Evolutionary conservation across 2,329 filamentous ascomycete species (phyloP).

Genomic region (Grosmannia clavigera): DNA sequence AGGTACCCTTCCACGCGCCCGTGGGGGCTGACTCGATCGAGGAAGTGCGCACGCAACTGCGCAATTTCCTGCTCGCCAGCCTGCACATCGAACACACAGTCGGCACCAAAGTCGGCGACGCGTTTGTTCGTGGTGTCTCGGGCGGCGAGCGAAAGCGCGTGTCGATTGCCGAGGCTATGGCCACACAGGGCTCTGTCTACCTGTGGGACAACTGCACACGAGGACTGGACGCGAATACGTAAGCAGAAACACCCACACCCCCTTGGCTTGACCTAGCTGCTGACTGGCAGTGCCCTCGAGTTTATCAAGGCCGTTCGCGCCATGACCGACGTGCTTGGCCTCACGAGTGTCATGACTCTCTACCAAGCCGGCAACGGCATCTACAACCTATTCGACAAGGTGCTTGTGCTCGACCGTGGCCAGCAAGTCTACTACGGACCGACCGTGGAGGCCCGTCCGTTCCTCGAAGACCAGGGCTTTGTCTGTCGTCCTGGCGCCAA

Average conservation of each 20-base stretch:
- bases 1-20: conserved; percentile 37
- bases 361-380: conserved; percentile 81
- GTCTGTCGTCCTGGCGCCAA: conserved; percentile 63
- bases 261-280: too few relatives aligned
- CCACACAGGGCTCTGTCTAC: conserved; percentile 57
- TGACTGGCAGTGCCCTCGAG: conserved; percentile 27
- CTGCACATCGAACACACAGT: conserved; percentile 75
- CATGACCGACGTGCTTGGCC: conserved; percentile 68
- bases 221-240: conserved; percentile 41
- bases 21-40: conserved; percentile 27
- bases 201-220: conserved; percentile 60
- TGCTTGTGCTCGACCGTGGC: conserved; percentile 67
- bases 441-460: conserved; percentile 50
- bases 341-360: conserved; percentile 72
- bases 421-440: conserved; percentile 67
- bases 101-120: conserved; percentile 74
- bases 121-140: conserved; percentile 67
- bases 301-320: conserved; percentile 54
- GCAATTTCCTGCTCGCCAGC: conserved; percentile 43
- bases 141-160: conserved; percentile 72
- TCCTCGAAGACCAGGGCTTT: conserved; percentile 70
- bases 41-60: conserved; percentile 32
- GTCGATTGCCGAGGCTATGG: conserved; percentile 73
- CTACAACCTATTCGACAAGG: conserved; percentile 70
- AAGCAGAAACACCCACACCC: too few relatives aligned